Evolutionary conservation across 2,329 filamentous ascomycete genomes (phyloP), one percentile per base, ranked within the genome.

Genomic region (Basipetospora chlamydospora): DNA sequence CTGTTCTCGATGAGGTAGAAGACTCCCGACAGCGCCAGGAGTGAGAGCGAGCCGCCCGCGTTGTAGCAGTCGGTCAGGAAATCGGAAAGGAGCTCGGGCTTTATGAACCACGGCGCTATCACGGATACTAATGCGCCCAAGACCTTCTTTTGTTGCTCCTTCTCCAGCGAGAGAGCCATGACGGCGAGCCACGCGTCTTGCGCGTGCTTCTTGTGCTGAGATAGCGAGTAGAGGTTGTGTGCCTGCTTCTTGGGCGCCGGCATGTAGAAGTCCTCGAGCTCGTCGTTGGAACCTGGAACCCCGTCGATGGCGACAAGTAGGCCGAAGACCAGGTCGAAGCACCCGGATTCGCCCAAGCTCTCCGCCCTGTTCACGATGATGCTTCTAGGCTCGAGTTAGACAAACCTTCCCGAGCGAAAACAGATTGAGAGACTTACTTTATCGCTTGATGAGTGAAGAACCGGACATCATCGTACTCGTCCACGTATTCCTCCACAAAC

Each of bases 41-140:
- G 67, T 4, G 90, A 88, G 33, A 78, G 85, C 11, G 85, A 80
- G 30, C 90, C 90, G 35, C 88, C 86, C 6, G 77, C 64, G 48
- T 95, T 71, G 61, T 93, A 96, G 21, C 79, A 92, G 58, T 90
- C 84, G n/a, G 86, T 94, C 38, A 98, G 62, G 56, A 96, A 98
- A 60, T 98, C 90, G 67, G 94, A 86, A 23, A 98, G 69, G 28
- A 93, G 67, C 51, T 96, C 88, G 2, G 86, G 80, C 42, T 85
- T 82, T 33, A 67, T 70, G 57, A 96, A 94, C 82, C 85, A 93
- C 1, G 88, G 87, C 17, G 82, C 80, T 46, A 95, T 84, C 23
- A 76, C 76, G 28, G 73, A 72, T 2, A 83, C 77, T 59, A 92
- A 79, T 42, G 80, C 70, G 41, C 73, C 70, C 33, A 98, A 66